phyloP scores from a whole-genome alignment of 1,284 basidiomycete genomes.

The Leccinum solheimii region DNA sequence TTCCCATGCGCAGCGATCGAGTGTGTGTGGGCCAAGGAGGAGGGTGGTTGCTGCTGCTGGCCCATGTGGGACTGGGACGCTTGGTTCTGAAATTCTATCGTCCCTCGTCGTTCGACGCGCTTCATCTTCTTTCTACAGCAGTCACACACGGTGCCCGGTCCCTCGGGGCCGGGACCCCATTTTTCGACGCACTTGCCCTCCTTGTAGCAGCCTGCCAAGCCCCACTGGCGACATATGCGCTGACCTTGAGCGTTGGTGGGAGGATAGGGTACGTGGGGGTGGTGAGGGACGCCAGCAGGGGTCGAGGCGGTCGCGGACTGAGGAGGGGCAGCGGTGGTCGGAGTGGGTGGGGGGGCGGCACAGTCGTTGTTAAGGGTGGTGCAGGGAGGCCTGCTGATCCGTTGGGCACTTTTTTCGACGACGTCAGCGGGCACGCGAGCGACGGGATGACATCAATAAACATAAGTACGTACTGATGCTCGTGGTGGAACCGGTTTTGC shows the following conservation, averaged over 20 bases:
- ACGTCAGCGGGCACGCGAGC: slow-evolving; percentile 18
- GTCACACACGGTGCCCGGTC: slow-evolving; percentile 82
- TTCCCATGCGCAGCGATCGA: slow-evolving; percentile 24
- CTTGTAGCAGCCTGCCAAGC: slow-evolving; percentile 69
- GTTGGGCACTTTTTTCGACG: slow-evolving; percentile 21
- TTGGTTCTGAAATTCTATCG: slow-evolving; percentile 40
- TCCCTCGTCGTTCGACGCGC: slow-evolving; percentile 73
- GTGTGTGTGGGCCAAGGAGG: slow-evolving; percentile 21
- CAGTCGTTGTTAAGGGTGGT: slow-evolving; percentile 19
- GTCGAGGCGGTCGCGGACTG: slow-evolving; percentile 10
- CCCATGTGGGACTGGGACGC: slow-evolving; percentile 19
- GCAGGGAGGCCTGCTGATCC: slow-evolving; percentile 24
- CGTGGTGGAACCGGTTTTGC: slow-evolving; percentile 40
- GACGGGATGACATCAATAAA: not conserved
- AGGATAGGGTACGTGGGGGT: slow-evolving; percentile 22
- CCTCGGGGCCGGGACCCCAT: slow-evolving; percentile 82
- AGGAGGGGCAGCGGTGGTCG: slow-evolving; percentile 14
- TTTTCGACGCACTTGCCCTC: slow-evolving; percentile 85
- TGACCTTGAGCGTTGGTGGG: slow-evolving; percentile 64
- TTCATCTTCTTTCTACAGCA: slow-evolving; percentile 86
- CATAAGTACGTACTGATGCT: slow-evolving; percentile 22
- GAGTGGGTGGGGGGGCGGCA: slow-evolving; percentile 19
- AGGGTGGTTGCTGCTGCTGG: slow-evolving; percentile 2
- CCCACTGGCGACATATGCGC: slow-evolving; percentile 74
- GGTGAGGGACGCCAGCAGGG: not conserved